Evolutionary conservation across 1,139 yeast genomes (phyloP), one percentile per base, ranked within the genome.

Genomic region (Kazachstania sp.): DNA sequence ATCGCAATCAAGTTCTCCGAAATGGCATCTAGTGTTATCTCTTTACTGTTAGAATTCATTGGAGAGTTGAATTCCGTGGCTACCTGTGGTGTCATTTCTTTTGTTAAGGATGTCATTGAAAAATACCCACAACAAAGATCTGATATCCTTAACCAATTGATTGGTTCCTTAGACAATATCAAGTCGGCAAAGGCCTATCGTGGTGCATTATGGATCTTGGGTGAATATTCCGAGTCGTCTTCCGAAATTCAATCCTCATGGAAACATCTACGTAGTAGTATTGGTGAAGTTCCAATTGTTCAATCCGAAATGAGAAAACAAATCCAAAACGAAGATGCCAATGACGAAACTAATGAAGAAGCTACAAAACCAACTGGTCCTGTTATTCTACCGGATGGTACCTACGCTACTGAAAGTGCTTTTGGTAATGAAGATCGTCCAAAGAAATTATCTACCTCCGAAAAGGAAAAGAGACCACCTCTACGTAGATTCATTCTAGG

Each of bases 351-450:
- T 28, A 38, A 38, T 3, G 43, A 42, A 5, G 39, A 36, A 13
- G 63, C 65, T 30, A 41, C 63, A 11, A 67, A 67, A 46, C 67
- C 72, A 37, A 71, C 75, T 45, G 87, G 86, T 45, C 96, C 97
- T 31, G 81, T 84, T 52, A 83, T 94, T 48, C 76, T 92, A 54
- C 96, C 98, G 19, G 99, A 94, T 69, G 99, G 99, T 57, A 94
- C 99, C 1, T 94, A 94, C 69, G 98, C 98, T 30, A 85, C 97
- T 31, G 98, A 94, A 68, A 83, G 81, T 58, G 97, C 97, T 0
- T 74, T 87, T 50, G 70, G 67, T 16, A 67, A 66, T 37, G 71
- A 68, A 41, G 53, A 49, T 18, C 49, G 44, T 8, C 41, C 44
- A 8, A 51, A 49, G 9, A 44, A 53, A 12, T 37, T 52, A 16